Conservation (phyloP, 352 stramenopile genomes). For the Phytophthora ohioensis region DNA sequence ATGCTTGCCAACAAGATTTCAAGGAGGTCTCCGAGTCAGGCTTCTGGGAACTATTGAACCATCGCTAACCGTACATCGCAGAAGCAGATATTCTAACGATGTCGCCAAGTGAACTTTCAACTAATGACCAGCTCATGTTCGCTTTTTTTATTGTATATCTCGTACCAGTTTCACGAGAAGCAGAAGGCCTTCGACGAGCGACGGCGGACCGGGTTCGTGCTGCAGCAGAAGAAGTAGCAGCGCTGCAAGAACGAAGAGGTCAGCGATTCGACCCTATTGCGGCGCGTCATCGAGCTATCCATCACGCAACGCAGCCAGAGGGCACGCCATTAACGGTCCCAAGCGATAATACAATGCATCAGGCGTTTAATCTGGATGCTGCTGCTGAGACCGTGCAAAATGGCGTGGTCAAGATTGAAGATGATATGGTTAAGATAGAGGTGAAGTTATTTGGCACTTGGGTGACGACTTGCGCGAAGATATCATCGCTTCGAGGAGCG, state of each 20-base stretch:
- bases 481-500: slow-evolving; percentile 2
- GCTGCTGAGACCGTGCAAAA: neutral
- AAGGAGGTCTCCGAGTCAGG: slow-evolving; percentile 5
- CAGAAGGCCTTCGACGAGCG: slow-evolving; percentile 1
- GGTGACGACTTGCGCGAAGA: slow-evolving; percentile 5
- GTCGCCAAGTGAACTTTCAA: neutral
- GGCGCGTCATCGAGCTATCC: slow-evolving; percentile 1
- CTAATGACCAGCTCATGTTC: slow-evolving; percentile 7
- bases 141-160: slow-evolving; percentile 19
- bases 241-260: neutral
- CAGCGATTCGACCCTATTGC: neutral
- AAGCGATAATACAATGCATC: slow-evolving; percentile 20
- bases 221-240: neutral
- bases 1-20: slow-evolving; percentile 16
- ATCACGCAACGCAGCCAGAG: neutral
- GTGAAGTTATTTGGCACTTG: slow-evolving; percentile 1
- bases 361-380: slow-evolving; percentile 1
- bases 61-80: neutral
- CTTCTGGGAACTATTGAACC: slow-evolving; percentile 6
- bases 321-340: neutral
- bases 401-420: neutral
- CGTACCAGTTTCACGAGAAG: neutral
- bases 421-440: slow-evolving; percentile 1
- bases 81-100: slow-evolving; percentile 3
- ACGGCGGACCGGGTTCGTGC: slow-evolving; percentile 12